Conservation (phyloP, 106 monocot genomes). For the Allium sativum region DNA sequence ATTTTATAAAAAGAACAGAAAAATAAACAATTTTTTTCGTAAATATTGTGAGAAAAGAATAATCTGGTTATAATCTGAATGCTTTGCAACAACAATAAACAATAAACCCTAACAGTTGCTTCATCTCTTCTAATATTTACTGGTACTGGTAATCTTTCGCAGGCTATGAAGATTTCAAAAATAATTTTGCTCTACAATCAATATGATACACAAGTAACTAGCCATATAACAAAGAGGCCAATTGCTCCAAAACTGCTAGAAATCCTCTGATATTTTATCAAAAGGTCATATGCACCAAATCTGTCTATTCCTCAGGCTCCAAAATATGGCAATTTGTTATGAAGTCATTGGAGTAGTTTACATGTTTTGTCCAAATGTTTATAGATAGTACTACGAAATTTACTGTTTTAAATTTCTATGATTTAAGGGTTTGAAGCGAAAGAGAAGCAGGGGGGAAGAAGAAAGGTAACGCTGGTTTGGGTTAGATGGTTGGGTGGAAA, state of each 20-base stretch:
- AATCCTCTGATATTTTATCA: too few species aligned
- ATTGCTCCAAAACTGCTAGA: too few species aligned
- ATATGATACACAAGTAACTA: conserved; percentile 6
- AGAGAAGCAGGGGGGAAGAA: too few species aligned
- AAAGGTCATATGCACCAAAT: too few species aligned
- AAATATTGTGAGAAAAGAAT: not conserved
- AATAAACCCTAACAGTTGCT: not conserved
- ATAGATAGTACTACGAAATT: too few species aligned
- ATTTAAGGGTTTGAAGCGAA: too few species aligned
- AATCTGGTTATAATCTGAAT: not conserved
- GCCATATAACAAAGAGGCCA: too few species aligned
- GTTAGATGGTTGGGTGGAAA: too few species aligned
- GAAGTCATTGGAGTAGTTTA: conserved; percentile 82
- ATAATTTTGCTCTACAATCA: not conserved
- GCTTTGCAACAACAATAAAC: not conserved
- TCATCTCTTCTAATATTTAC: not conserved
- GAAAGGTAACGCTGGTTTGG: too few species aligned
- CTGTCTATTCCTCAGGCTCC: conserved; percentile 18
- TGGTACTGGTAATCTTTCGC: not conserved
- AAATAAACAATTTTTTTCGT: not conserved
- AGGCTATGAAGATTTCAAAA: not conserved
- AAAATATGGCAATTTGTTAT: conserved; percentile 70
- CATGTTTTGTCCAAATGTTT: conserved; percentile 83
- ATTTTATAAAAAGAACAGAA: not conserved
- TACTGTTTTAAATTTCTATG: too few species aligned